phyloP scores from a whole-genome alignment of 257 asterid species.

The Petunia secreta region DNA sequence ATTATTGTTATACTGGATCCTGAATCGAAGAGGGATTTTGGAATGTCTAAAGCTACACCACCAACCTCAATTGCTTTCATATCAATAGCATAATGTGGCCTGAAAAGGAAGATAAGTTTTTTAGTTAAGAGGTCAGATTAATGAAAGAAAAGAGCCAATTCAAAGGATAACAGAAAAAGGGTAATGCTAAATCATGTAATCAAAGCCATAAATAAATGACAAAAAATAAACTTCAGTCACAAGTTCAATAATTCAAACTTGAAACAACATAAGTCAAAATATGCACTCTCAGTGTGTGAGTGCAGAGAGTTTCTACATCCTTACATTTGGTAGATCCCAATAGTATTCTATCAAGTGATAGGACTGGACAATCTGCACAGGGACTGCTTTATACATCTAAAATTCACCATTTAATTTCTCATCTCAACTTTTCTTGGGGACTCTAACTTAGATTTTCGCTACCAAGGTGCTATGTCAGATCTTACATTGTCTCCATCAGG shows the following conservation, averaged over 20 bases:
- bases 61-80: slow-evolving; percentile 81
- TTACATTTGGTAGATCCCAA: background rate
- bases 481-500: background rate
- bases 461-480: slow-evolving; percentile 12
- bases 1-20: slow-evolving; percentile 65
- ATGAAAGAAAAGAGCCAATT: background rate
- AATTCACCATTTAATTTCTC: background rate
- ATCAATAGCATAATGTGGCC: slow-evolving; percentile 80
- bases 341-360: background rate
- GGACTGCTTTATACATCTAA: background rate
- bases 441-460: background rate
- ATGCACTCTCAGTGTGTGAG: background rate
- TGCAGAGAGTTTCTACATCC: background rate
- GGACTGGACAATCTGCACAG: background rate
- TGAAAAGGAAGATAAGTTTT: slow-evolving; percentile 31
- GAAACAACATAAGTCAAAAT: background rate
- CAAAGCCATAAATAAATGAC: background rate
- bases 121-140: background rate
- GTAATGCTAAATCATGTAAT: background rate
- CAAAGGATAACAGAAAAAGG: background rate
- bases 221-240: background rate
- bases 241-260: background rate
- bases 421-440: background rate
- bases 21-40: slow-evolving; percentile 49
- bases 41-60: slow-evolving; percentile 63